These are phyloP conservation scores for Panicum virgatum DNA, from an alignment of 202 grass and related monocot genomes.

Conservation along the genomic window DNA sequence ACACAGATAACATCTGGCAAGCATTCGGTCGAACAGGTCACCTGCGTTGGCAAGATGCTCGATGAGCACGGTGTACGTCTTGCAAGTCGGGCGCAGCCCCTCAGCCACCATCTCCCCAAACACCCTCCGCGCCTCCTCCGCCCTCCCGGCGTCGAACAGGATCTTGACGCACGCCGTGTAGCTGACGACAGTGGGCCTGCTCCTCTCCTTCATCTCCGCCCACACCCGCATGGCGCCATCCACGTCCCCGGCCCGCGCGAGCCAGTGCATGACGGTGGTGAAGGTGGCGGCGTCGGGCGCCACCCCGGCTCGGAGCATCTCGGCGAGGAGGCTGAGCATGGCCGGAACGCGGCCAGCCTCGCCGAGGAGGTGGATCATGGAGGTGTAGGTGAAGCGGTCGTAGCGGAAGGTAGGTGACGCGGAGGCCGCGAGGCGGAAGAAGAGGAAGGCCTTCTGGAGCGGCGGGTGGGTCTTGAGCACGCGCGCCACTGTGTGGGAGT, in stretches of 20 bases:
- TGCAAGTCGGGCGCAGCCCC: constrained; percentile 61
- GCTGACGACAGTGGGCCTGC: constrained; percentile 60
- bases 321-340: constrained; percentile 61
- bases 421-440: constrained; percentile 57
- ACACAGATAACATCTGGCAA: background rate
- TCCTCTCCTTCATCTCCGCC: constrained; percentile 58
- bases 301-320: constrained; percentile 56
- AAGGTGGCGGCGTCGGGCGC: constrained; percentile 60
- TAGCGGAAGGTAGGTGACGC: constrained; percentile 37
- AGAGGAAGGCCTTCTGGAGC: constrained; percentile 67
- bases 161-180: constrained; percentile 78
- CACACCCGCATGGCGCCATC: constrained; percentile 55
- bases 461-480: constrained; percentile 83
- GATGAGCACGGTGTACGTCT: constrained; percentile 73
- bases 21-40: constrained; percentile 46
- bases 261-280: constrained; percentile 72
- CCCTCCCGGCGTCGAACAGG: constrained; percentile 56
- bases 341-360: constrained; percentile 63
- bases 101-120: constrained; percentile 64
- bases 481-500: constrained; percentile 71
- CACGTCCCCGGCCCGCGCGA: constrained; percentile 52
- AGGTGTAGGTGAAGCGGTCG: constrained; percentile 83
- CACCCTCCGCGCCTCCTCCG: constrained; percentile 40
- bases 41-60: constrained; percentile 59
- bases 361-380: constrained; percentile 77